Conservation (phyloP, 305 asterid genomes). For the Petunia hybrid region DNA sequence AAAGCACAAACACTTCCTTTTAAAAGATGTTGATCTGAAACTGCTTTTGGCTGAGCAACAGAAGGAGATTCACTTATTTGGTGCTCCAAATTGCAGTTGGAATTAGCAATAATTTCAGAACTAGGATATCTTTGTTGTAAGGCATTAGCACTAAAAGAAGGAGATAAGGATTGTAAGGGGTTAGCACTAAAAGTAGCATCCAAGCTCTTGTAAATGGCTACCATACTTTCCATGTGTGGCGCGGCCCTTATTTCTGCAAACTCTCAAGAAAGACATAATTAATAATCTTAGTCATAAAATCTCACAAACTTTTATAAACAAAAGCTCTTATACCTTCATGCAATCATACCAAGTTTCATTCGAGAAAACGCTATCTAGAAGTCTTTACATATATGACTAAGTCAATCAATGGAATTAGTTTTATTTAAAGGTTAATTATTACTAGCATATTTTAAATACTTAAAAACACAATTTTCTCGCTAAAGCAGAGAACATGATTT, state of each 20-base stretch:
- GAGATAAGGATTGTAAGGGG: conserved; percentile 49
- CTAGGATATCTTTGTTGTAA: not conserved
- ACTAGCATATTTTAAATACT: too few relatives aligned
- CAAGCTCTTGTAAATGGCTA: conserved; percentile 60
- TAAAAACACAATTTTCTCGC: too few relatives aligned
- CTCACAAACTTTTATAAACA: not conserved
- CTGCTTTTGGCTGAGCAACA: conserved; percentile 43
- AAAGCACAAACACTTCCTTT: conserved; percentile 67
- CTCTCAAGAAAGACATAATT: not conserved
- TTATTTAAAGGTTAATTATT: too few relatives aligned
- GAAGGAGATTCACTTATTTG: conserved; percentile 44
- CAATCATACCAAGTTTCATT: not conserved
- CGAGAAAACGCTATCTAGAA: too few relatives aligned
- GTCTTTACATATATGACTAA: too few relatives aligned
- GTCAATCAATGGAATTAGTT: too few relatives aligned
- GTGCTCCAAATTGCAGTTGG: conserved; percentile 42
- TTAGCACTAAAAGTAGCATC: conserved; percentile 58
- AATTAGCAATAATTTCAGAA: conserved; percentile 51
- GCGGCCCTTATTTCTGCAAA: conserved; percentile 71
- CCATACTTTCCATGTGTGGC: conserved; percentile 63
- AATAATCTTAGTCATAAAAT: too few relatives aligned
- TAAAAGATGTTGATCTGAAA: conserved; percentile 39
- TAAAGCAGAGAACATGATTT: too few relatives aligned
- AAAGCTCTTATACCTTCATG: not conserved
- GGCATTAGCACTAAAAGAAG: not conserved